Evolutionary conservation across 768 basidiomycete genomes (phyloP), one percentile per base, ranked within the genome.

Genomic region (Kwoniella sp.): DNA sequence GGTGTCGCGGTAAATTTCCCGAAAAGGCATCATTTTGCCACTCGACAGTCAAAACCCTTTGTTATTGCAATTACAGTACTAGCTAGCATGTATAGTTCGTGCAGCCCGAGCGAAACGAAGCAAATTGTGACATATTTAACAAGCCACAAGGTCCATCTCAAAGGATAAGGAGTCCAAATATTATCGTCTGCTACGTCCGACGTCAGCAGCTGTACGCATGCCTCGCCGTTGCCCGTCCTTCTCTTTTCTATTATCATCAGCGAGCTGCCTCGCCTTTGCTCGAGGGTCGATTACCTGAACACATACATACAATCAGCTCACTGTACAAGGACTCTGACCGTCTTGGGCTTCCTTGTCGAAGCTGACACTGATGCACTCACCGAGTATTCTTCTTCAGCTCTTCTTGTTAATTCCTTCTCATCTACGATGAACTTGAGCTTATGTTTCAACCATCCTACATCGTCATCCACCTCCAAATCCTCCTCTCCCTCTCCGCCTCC

Each of bases 381-480:
- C 15, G 71, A 63, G 52, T 80, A 80, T 58, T 80, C 79, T 2
- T 76, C 76, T 55, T 80, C 79, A 9, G 79, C 79, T 46, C 79
- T 56, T 49, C 79, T 60, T 17, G 71, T 74, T 40, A 77, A 58
- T 53, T 77, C 76, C 63, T 71, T 72, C 40, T 74, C 70, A 53
- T 76, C 77, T 47, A 76, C 73, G 17, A 63, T 29, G 30, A 78
- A 78, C 29, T 74, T 78, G 37, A 80, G 58, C 19, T 61, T 59
- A 60, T 80, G 79, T 24, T 63, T 68, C 75, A 80, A 72, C 74
- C 76, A 80, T 29, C 73, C 79, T 21, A 78, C 74, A 69, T 80
- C 79, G 54, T 80, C 79, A 54, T 80, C 79, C n/a, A 78, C 65
- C 46, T 78, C 78, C 52, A 76, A 47, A 12, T 67, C 69, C 22